phyloP scores from a whole-genome alignment of 1,139 yeast species.

The Saccharomyces hybrid region DNA sequence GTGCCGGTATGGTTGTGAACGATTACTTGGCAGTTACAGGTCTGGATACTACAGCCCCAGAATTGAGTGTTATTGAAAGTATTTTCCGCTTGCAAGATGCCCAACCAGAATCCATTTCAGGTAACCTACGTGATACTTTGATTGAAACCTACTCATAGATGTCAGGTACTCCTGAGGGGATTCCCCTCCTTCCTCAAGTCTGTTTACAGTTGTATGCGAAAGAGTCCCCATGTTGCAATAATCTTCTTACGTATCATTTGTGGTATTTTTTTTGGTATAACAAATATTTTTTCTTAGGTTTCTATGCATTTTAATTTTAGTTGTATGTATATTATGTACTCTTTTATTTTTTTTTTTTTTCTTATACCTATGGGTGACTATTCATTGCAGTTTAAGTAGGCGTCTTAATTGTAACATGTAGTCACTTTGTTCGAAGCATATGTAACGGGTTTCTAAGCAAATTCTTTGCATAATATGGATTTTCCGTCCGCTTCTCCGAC shows the following conservation, averaged over 20 bases:
- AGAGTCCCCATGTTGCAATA: background rate
- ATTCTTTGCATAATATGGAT: background rate
- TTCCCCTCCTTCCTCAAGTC: background rate
- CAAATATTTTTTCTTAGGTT: background rate
- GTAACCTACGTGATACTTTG: constrained; percentile 81
- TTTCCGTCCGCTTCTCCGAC: too few species aligned
- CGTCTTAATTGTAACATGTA: background rate
- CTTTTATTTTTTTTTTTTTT: background rate
- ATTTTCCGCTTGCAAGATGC: constrained; percentile 89
- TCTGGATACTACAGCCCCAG: constrained; percentile 97
- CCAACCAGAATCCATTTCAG: constrained; percentile 76
- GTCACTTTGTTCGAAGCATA: background rate
- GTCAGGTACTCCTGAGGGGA: background rate
- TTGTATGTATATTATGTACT: constrained; percentile 1
- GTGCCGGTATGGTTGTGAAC: constrained; percentile 97
- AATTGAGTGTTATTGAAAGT: constrained; percentile 90
- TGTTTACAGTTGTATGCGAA: background rate
- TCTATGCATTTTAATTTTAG: background rate
- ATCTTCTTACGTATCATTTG: background rate
- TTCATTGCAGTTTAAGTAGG: background rate
- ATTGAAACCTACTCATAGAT: constrained; percentile 66
- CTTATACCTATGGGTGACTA: background rate
- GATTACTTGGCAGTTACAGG: constrained; percentile 98
- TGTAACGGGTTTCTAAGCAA: background rate
- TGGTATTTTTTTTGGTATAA: background rate